Evolutionary conservation across 352 stramenopile species (phyloP).

Genomic region (Phytophthora agathidicida): DNA sequence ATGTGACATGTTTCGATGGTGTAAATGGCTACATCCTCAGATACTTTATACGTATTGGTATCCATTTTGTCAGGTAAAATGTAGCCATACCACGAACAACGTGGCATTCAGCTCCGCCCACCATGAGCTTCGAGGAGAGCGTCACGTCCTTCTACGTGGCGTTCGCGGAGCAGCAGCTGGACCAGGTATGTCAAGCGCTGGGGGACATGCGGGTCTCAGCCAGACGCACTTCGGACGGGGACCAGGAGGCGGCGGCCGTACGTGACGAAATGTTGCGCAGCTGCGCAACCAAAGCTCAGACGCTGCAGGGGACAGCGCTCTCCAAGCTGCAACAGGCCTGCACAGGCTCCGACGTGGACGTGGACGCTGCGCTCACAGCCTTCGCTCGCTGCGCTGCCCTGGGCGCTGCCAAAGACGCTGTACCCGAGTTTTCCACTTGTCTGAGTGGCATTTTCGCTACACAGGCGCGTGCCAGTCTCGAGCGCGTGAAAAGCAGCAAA

Average conservation of each 20-base stretch:
- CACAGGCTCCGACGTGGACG: slow-evolving; percentile 39
- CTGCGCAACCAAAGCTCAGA: slow-evolving; percentile 72
- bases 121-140: slow-evolving; percentile 82
- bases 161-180: slow-evolving; percentile 74
- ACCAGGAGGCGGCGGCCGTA: slow-evolving; percentile 31
- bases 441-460: slow-evolving; percentile 62
- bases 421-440: slow-evolving; percentile 43
- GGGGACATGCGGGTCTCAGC: slow-evolving; percentile 54
- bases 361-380: slow-evolving; percentile 52
- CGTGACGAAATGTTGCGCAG: slow-evolving; percentile 79
- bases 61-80: no score
- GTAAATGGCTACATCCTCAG: slow-evolving; percentile 2
- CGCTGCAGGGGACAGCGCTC: slow-evolving; percentile 47
- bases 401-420: slow-evolving; percentile 34
- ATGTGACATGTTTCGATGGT: not conserved
- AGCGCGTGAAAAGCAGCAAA: slow-evolving; percentile 60
- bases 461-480: slow-evolving; percentile 56
- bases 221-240: slow-evolving; percentile 18
- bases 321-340: slow-evolving; percentile 51
- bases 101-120: not conserved
- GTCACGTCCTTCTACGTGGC: slow-evolving; percentile 85
- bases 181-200: slow-evolving; percentile 67
- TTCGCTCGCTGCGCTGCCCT: slow-evolving; percentile 66
- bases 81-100: no score
- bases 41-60: no score